Percentiles rank a stretch among this genome's conserved stretches.
These are phyloP conservation scores for Mortierella antarctica DNA, from an alignment of 192 early-diverging fungal genomes.

Conservation along the genomic window DNA sequence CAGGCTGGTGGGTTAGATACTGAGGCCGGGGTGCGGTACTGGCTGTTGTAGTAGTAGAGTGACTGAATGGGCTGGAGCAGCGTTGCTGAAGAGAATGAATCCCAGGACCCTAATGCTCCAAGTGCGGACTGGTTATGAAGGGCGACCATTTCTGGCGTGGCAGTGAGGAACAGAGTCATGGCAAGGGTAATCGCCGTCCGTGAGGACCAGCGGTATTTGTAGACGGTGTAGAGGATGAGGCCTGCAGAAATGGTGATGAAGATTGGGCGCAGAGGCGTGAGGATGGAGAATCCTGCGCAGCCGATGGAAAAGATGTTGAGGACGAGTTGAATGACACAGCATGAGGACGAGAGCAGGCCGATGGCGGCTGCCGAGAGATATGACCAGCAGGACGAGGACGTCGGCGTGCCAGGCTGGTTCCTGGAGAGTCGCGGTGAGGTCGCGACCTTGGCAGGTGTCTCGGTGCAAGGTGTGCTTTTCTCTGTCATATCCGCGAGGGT, in stretches of 20 bases:
- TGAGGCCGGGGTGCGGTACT: too few species aligned
- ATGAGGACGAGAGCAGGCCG: slow-evolving; percentile 59
- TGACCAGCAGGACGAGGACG: slow-evolving; percentile 10
- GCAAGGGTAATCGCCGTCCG: slow-evolving; percentile 16
- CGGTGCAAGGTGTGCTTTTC: too few species aligned
- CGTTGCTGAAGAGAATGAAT: background rate
- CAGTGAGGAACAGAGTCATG: slow-evolving; percentile 43
- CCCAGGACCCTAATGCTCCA: background rate
- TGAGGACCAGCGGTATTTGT: slow-evolving; percentile 34
- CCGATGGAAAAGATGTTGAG: slow-evolving; percentile 64
- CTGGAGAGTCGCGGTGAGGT: too few species aligned
- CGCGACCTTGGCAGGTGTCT: too few species aligned
- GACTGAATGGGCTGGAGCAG: too few species aligned
- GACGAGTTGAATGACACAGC: slow-evolving; percentile 63
- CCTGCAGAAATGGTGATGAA: slow-evolving; percentile 46
- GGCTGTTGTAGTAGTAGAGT: too few species aligned
- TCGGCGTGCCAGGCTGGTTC: too few species aligned
- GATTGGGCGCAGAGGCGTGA: slow-evolving; percentile 59
- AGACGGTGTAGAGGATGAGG: slow-evolving; percentile 30
- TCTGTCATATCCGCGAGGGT: too few species aligned
- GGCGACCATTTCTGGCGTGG: slow-evolving; percentile 56
- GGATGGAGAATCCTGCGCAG: slow-evolving; percentile 66
- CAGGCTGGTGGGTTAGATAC: too few species aligned
- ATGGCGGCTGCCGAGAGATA: slow-evolving; percentile 37
- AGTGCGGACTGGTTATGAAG: slow-evolving; percentile 44